These are phyloP conservation scores for Wickerhamiella lipophila DNA, from an alignment of 805 yeast genomes.

Conservation along the genomic window DNA sequence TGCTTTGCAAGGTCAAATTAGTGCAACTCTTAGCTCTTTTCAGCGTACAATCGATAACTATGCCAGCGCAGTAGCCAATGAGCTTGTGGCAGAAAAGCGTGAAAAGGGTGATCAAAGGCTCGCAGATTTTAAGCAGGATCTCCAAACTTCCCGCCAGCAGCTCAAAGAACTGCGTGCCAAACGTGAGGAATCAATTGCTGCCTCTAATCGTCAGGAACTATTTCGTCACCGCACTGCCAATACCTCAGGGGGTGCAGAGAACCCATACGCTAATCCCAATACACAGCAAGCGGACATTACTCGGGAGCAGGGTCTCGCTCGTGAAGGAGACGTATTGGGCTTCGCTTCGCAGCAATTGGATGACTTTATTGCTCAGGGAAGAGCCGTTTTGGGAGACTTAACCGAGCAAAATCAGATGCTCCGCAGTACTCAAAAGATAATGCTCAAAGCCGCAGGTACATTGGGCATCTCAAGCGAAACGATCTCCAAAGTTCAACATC, in stretches of 20 bases:
- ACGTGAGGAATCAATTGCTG: conserved; percentile 42
- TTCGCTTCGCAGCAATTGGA: conserved; percentile 75
- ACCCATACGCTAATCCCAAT: conserved; percentile 23
- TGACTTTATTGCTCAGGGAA: conserved; percentile 81
- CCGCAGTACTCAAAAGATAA: conserved; percentile 44
- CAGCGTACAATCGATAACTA: conserved; percentile 65
- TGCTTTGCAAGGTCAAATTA: conserved; percentile 59
- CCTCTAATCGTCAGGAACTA: conserved; percentile 39
- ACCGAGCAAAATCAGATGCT: conserved; percentile 72
- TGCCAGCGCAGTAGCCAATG: conserved; percentile 45
- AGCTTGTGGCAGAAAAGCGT: conserved; percentile 40
- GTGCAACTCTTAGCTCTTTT: conserved; percentile 68
- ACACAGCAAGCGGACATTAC: conserved; percentile 16
- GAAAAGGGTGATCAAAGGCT: conserved; percentile 51
- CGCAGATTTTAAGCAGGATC: conserved; percentile 37
- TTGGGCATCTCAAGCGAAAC: conserved; percentile 82
- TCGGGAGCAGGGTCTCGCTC: conserved; percentile 50
- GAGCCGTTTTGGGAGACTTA: conserved; percentile 69
- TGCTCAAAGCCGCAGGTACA: conserved; percentile 60
- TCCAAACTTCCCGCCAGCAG: conserved; percentile 35
- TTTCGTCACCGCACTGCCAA: conserved; percentile 37
- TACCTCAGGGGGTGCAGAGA: conserved; percentile 18
- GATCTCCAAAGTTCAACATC: conserved; percentile 60
- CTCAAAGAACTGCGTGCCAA: conserved; percentile 42
- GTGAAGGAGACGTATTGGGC: conserved; percentile 46